Evolutionary conservation across 75 land plant species (phyloP).

Genomic region (Sequoiadendron giganteum): DNA sequence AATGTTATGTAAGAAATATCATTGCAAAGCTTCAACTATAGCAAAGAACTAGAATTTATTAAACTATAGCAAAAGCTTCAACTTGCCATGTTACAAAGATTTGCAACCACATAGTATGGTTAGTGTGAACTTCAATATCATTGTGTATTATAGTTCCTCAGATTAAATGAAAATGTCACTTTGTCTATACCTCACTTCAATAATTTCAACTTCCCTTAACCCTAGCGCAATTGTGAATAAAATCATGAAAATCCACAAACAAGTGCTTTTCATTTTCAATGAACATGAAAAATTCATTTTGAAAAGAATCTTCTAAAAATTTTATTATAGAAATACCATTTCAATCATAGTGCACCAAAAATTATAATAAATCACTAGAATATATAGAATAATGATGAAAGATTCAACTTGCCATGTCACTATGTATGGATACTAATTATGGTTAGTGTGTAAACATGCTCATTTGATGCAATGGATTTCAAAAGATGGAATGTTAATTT

Average conservation of each 20-base stretch:
- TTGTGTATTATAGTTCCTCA: no score
- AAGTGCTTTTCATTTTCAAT: background rate
- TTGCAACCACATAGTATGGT: background rate
- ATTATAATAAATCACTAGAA: background rate
- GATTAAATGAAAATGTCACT: no score
- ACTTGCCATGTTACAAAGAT: background rate
- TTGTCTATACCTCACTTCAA: no score
- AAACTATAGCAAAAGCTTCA: background rate
- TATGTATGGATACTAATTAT: background rate
- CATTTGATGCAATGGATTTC: background rate
- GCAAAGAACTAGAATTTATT: background rate
- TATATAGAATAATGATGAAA: background rate
- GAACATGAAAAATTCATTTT: background rate
- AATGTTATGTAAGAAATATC: background rate
- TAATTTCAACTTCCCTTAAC: background rate
- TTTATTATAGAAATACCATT: background rate
- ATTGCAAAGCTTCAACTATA: background rate
- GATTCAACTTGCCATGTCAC: background rate
- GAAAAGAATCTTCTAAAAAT: background rate
- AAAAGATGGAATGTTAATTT: background rate
- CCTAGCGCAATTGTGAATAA: background rate
- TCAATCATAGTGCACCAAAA: background rate
- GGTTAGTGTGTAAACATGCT: background rate
- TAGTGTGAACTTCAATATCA: background rate
- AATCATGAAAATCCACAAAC: background rate